These are phyloP conservation scores for Chytriomyces hyalinus DNA, from an alignment of 192 early-diverging fungal genomes.

Conservation along the genomic window DNA sequence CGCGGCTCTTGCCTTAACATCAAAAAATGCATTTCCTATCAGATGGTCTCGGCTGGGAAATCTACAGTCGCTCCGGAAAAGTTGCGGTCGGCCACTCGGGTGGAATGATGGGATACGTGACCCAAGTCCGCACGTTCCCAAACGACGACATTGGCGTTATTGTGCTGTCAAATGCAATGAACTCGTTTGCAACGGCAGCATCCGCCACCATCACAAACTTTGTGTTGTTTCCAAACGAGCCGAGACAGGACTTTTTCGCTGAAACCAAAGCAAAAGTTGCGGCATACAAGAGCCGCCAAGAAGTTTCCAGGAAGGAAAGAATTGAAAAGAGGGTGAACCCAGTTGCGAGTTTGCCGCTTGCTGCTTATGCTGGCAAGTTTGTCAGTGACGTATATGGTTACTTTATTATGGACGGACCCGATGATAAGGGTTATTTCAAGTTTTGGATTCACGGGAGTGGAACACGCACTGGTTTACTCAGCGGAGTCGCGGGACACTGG, in stretches of 20 bases:
- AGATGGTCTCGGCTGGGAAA: constrained; percentile 24
- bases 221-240: too few species aligned
- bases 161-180: constrained; percentile 16
- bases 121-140: constrained; percentile 14
- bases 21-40: not conserved
- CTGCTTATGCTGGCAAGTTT: too few species aligned
- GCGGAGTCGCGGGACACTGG: not conserved
- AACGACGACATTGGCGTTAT: constrained; percentile 10
- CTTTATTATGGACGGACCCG: not conserved
- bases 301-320: too few species aligned
- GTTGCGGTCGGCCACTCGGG: constrained; percentile 12
- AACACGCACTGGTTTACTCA: not conserved
- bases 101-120: constrained; percentile 4
- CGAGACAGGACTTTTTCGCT: too few species aligned
- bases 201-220: too few species aligned
- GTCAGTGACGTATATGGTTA: too few species aligned
- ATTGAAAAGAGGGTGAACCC: too few species aligned
- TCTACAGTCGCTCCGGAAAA: constrained; percentile 20
- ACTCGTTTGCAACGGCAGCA: too few species aligned
- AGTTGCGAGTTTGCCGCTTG: too few species aligned
- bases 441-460: too few species aligned
- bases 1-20: not conserved
- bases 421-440: not conserved
- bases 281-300: too few species aligned
- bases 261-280: too few species aligned